These are phyloP conservation scores for Neurospora tetraspora DNA, from an alignment of 495 filamentous ascomycete species.

Conservation along the genomic window DNA sequence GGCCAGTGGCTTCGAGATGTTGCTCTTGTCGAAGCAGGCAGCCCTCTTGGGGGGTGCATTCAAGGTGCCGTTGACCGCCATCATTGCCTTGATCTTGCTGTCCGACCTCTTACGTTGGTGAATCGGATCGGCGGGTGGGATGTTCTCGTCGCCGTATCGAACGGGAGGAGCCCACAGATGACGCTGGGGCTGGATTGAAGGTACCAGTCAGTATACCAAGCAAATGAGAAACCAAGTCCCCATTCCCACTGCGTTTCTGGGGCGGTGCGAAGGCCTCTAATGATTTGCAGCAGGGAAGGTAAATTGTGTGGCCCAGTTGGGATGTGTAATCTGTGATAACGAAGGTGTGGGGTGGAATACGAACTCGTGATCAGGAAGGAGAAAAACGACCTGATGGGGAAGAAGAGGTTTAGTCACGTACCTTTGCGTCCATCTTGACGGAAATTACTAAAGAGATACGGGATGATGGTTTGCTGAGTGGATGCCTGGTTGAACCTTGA, in stretches of 20 bases:
- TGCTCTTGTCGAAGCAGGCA: conserved; percentile 74
- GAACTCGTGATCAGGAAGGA: conserved; percentile 3
- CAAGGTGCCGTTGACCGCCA: conserved; percentile 43
- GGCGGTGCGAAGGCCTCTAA: background rate
- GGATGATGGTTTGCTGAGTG: background rate
- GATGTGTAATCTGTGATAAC: background rate
- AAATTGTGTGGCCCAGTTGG: background rate
- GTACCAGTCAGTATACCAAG: background rate
- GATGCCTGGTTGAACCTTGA: background rate
- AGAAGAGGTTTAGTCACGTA: conserved; percentile 12
- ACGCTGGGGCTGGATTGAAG: conserved; percentile 57
- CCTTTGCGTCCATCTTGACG: conserved; percentile 29
- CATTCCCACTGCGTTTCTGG: background rate
- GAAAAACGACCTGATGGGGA: conserved; percentile 7
- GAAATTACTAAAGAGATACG: background rate
- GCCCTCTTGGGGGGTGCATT: conserved; percentile 65
- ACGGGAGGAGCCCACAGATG: conserved; percentile 46
- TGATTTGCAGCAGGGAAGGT: background rate
- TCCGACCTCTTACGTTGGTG: conserved; percentile 80
- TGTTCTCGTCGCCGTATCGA: conserved; percentile 59
- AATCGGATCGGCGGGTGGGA: conserved; percentile 47
- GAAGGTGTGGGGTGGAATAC: conserved; percentile 1
- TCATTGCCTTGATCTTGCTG: conserved; percentile 50
- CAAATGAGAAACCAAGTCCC: background rate
- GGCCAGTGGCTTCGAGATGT: conserved; percentile 45